Evolutionary conservation across 768 basidiomycete genomes (phyloP).

Genomic region (Lentinula boryana): DNA sequence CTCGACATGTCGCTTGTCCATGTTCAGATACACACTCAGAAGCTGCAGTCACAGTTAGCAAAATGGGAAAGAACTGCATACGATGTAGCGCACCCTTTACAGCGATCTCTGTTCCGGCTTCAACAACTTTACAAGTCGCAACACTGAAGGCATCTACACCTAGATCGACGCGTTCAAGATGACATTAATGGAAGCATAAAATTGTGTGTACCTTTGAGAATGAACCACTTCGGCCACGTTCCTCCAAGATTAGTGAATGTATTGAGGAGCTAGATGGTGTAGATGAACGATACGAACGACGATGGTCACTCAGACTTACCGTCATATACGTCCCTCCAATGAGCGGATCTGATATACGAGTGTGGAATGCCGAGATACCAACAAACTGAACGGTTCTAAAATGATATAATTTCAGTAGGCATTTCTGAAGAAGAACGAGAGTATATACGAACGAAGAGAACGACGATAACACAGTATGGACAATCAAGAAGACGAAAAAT

Average conservation of each 20-base stretch:
- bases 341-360: constrained; percentile 89
- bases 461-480: constrained; percentile 77
- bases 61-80: neutral
- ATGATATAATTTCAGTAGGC: constrained; percentile 1
- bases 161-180: constrained; percentile 21
- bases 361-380: constrained; percentile 98
- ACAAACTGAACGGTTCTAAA: constrained; percentile 96
- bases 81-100: constrained; percentile 41
- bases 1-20: constrained; percentile 74
- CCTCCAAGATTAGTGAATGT: constrained; percentile 96
- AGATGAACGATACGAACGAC: neutral
- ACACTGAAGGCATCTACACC: constrained; percentile 86
- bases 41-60: constrained; percentile 34
- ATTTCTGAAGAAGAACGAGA: neutral
- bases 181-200: neutral
- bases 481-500: constrained; percentile 78
- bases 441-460: constrained; percentile 67
- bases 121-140: constrained; percentile 74
- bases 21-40: constrained; percentile 90
- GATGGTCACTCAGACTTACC: constrained; percentile 36
- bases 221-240: constrained; percentile 96
- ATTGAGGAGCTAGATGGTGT: constrained; percentile 66
- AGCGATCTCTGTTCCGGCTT: constrained; percentile 43
- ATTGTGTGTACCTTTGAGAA: constrained; percentile 69
- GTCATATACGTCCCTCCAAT: constrained; percentile 99